These are phyloP conservation scores for Neofusicoccum sp. DNA, from an alignment of 2,329 filamentous ascomycete species.

Conservation along the genomic window DNA sequence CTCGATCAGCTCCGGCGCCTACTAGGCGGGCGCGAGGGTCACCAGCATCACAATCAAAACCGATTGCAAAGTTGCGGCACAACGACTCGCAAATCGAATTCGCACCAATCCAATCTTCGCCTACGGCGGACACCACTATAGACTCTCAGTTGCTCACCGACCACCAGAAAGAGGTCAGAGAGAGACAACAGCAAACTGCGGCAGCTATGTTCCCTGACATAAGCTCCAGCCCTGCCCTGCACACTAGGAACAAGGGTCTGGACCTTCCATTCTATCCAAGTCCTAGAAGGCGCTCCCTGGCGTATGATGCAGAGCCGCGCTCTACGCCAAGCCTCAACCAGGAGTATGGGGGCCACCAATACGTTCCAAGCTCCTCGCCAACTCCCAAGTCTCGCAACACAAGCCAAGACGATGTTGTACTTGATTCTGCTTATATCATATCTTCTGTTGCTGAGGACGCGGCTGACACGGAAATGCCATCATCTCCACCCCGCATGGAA, in stretches of 20 bases:
- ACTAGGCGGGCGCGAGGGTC: neutral
- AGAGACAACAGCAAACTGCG: conserved; percentile 64
- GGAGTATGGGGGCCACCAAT: conserved; percentile 40
- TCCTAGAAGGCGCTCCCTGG: neutral
- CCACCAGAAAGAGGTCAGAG: conserved; percentile 72
- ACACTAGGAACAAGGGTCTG: conserved; percentile 4
- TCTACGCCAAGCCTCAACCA: conserved; percentile 45
- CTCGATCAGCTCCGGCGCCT: neutral
- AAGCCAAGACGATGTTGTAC: conserved; percentile 20
- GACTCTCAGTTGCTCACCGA: conserved; percentile 78
- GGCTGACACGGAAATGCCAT: conserved; percentile 12
- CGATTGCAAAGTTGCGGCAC: conserved; percentile 63
- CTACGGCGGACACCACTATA: conserved; percentile 42
- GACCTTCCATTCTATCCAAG: neutral
- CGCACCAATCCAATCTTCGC: conserved; percentile 63
- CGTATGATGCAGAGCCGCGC: neutral
- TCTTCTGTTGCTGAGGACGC: neutral
- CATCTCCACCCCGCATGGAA: conserved; percentile 24
- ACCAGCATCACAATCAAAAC: conserved; percentile 26
- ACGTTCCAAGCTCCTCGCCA: conserved; percentile 52
- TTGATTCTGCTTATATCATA: neutral
- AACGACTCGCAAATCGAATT: conserved; percentile 83
- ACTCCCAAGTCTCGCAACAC: conserved; percentile 42
- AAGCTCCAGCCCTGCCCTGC: conserved; percentile 24
- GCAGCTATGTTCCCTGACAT: conserved; percentile 68